Percentiles rank a stretch among this genome's conserved stretches.
Conservation (phyloP, 2,329 filamentous ascomycete genomes). For the Zymoseptoria pseudotritici region DNA sequence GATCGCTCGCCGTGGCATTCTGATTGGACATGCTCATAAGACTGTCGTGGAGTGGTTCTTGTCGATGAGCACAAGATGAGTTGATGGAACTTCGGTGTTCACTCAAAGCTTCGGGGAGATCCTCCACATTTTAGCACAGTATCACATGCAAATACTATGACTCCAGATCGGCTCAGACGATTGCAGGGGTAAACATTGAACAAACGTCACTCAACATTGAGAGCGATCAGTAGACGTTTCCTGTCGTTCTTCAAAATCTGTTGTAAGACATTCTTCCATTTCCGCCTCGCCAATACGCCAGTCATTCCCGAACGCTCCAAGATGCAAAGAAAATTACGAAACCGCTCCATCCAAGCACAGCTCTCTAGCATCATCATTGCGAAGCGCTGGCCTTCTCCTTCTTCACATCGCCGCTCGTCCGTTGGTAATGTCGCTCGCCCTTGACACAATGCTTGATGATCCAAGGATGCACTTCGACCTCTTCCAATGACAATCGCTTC, state of each 20-base stretch:
- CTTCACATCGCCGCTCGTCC: conserved; percentile 31
- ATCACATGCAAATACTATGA: not conserved
- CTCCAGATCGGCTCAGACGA: not conserved
- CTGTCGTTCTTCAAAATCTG: not conserved
- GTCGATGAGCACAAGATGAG: not conserved
- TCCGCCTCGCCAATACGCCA: not conserved
- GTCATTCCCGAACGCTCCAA: not conserved
- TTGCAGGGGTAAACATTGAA: not conserved
- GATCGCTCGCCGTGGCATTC: not conserved
- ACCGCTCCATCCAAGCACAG: not conserved
- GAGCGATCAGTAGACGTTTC: not conserved
- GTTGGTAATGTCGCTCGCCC: conserved; percentile 39
- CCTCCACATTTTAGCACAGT: not conserved
- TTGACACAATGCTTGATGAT: conserved; percentile 86
- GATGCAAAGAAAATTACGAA: conserved; percentile 6
- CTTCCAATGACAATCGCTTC: conserved; percentile 82
- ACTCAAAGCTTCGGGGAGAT: not conserved
- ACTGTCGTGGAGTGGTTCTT: not conserved
- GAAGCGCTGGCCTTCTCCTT: conserved; percentile 15
- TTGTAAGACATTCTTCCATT: not conserved
- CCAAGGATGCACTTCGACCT: conserved; percentile 88
- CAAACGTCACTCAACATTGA: not conserved
- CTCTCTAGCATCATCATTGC: not conserved
- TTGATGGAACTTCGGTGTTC: not conserved
- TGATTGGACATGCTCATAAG: not conserved